A percentile compares a stretch with the other conserved stretches of the same genome.
These are phyloP conservation scores for Rhododendron mucronatum DNA, from an alignment of 148 eudicot genomes.

Conservation along the genomic window DNA sequence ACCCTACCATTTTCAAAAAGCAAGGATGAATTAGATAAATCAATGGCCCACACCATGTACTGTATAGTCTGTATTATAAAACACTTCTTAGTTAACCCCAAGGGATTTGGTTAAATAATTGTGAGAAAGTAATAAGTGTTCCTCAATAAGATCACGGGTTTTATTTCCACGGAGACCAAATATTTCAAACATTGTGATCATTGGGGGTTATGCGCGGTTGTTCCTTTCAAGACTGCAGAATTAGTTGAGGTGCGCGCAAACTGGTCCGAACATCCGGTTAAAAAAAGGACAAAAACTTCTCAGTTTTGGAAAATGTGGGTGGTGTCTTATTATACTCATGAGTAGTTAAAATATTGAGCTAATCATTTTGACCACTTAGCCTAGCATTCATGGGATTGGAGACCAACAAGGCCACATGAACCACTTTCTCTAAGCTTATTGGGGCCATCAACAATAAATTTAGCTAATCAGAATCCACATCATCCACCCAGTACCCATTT, in stretches of 20 bases:
- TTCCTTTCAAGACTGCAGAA: accelerated
- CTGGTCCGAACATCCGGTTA: no score
- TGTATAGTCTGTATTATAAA: no score
- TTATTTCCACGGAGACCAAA: no score
- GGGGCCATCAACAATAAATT: constrained; percentile 9
- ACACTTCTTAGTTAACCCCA: not conserved
- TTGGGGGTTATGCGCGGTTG: accelerated
- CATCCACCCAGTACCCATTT: constrained; percentile 9
- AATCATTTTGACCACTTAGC: constrained; percentile 27
- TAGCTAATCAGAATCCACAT: constrained; percentile 11
- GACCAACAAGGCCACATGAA: constrained; percentile 22
- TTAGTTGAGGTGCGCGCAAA: no score
- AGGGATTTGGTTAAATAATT: accelerated
- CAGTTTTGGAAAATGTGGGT: constrained; percentile 6
- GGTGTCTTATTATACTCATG: not conserved
- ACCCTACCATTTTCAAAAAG: constrained; percentile 18
- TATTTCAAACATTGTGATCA: no score
- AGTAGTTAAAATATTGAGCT: constrained; percentile 17
- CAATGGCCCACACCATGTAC: constrained; percentile 1
- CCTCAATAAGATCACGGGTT: accelerated
- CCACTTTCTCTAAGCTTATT: not conserved
- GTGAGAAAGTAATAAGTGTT: no score
- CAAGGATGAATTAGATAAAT: constrained; percentile 1
- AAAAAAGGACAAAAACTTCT: not conserved
- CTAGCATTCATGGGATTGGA: constrained; percentile 32